Conservation (phyloP, 176 grass and related monocot genomes). For the Ensete glaucum region DNA sequence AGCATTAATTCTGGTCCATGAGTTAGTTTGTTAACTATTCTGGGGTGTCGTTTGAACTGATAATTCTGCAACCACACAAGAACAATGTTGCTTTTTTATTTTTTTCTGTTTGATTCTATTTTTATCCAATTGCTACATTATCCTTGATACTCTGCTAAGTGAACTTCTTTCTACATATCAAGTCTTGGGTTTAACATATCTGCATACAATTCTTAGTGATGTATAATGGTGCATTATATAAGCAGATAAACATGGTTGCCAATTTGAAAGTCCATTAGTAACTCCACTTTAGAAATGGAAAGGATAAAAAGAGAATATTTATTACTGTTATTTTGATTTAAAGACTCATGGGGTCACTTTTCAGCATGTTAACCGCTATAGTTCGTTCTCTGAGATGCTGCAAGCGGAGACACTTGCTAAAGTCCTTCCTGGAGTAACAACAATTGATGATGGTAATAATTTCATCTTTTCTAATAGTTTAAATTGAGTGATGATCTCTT, state of each 20-base stretch:
- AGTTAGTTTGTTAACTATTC: not conserved
- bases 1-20: not conserved
- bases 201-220: not conserved
- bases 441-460: slow-evolving; percentile 54
- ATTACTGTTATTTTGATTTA: not conserved
- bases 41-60: not conserved
- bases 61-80: not conserved
- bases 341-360: slow-evolving; percentile 2
- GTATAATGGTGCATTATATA: not conserved
- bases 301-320: not conserved
- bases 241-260: not conserved
- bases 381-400: slow-evolving; percentile 69
- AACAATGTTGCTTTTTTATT: not conserved
- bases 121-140: not conserved
- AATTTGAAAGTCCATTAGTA: not conserved
- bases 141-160: not conserved
- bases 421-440: slow-evolving; percentile 69
- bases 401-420: slow-evolving; percentile 60
- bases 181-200: too few species aligned
- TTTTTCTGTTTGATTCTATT: not conserved
- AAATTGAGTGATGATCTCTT: not conserved
- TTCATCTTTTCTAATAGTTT: slow-evolving; percentile 3
- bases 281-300: not conserved
- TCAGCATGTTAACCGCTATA: slow-evolving; percentile 51
- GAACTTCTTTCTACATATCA: not conserved